Percentiles rank a stretch among this genome's conserved stretches.
Conservation (phyloP, 169 alveolate species). For the Neospora caninum region DNA sequence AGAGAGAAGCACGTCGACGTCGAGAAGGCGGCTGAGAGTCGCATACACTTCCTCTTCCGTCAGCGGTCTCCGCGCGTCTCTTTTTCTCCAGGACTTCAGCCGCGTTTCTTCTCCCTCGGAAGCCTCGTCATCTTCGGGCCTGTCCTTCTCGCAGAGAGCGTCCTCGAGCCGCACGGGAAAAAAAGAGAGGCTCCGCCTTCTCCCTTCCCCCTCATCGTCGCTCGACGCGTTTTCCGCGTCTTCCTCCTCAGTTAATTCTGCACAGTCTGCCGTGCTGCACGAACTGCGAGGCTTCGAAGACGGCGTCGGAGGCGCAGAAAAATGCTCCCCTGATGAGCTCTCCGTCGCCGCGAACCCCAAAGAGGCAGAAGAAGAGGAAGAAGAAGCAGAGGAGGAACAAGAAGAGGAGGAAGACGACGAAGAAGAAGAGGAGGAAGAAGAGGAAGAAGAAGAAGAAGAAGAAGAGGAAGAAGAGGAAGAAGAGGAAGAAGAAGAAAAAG, state of each 20-base stretch:
- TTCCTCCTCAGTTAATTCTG: background rate
- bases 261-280: slow-evolving; percentile 9
- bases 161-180: no score
- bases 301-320: background rate
- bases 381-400: no score
- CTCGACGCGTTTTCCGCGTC: background rate
- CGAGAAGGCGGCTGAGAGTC: background rate
- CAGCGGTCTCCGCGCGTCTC: background rate
- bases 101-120: no score
- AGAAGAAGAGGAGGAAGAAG: background rate
- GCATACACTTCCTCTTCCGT: background rate
- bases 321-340: background rate
- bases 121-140: no score
- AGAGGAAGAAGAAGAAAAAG: background rate
- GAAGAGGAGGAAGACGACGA: background rate
- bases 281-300: slow-evolving; percentile 11
- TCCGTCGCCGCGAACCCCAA: background rate
- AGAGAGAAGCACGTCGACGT: background rate
- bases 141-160: no score
- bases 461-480: background rate
- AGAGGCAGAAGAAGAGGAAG: background rate
- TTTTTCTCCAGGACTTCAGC: background rate
- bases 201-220: background rate
- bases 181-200: background rate
- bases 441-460: no score